Evolutionary conservation across 345 rosid genomes (phyloP), one percentile per base, ranked within the genome.

Genomic region (Microcos paniculata): DNA sequence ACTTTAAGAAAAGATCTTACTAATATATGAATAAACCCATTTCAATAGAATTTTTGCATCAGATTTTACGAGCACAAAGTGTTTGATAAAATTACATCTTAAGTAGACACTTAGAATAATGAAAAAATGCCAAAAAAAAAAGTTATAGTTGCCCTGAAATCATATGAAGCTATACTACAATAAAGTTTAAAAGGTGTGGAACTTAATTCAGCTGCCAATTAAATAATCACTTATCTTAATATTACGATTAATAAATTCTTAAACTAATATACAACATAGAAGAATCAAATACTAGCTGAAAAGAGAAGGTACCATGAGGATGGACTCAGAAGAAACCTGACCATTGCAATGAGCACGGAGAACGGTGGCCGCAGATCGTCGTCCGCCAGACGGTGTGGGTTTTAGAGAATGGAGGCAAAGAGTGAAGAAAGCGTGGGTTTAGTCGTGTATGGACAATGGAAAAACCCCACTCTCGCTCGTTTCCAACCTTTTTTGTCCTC

Each of bases 71-170:
- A 26, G 72, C 42, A n/a, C 8, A 13, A 68, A 18, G 57, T 68
- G 31, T 68, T 68, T 28, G 24, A 68, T 68, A 48, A 67, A 68
- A 46, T 68, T 28, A 12, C 72, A 28, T 31, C n/a, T n/a, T 26
- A 0, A 4, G 7, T 24, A 68, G 12, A 46, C 46, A 67, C 9
- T 46, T 9, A 8, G 23, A 67, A 26, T 67, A 68, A 9, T 53
- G 33, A 19, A 31, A 16, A 8, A 62, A 28, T 24, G 7, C 31
- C n/a, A n/a, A 23, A 24, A 28, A 59, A 24, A 49, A 16, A 4
- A 5, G 7, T 6, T 15, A 7, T 66, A 66, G 71, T 14, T 24
- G 14, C 53, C 3, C 35, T 66, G 14, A 43, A 46, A 46, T 16
- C 38, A 9, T 26, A 46, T 67, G 1, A 8, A 45, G 55, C 35